Conservation (phyloP, 495 filamentous ascomycete species). For the Tuber calosporum region DNA sequence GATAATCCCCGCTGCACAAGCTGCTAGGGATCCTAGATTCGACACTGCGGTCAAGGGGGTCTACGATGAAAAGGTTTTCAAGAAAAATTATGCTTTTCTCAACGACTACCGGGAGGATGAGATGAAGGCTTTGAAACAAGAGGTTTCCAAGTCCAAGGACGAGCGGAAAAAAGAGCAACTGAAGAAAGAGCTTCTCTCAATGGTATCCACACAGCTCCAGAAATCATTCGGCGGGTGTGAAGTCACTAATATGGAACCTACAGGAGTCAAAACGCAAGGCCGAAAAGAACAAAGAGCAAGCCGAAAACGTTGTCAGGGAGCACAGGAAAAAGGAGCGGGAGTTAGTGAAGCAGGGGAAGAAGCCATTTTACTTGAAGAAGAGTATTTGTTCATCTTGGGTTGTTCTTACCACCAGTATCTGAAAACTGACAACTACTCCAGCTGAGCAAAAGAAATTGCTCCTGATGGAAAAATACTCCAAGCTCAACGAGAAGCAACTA, state of each 20-base stretch:
- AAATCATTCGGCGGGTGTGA: constrained; percentile 5
- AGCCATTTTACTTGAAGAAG: constrained; percentile 87
- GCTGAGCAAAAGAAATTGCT: constrained; percentile 79
- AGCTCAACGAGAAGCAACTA: constrained; percentile 72
- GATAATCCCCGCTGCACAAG: constrained; percentile 47
- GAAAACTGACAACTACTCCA: constrained; percentile 19
- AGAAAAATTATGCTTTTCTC: constrained; percentile 73
- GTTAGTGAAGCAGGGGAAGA: constrained; percentile 75
- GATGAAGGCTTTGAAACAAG: constrained; percentile 61
- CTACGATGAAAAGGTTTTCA: constrained; percentile 52
- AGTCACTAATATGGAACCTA: background rate
- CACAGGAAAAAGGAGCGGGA: constrained; percentile 79
- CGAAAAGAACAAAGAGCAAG: constrained; percentile 51
- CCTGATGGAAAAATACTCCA: constrained; percentile 66
- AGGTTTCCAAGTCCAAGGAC: constrained; percentile 61
- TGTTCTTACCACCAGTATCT: background rate
- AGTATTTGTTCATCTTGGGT: constrained; percentile 17
- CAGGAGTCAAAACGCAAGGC: background rate
- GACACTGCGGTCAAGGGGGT: constrained; percentile 51
- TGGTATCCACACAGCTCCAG: constrained; percentile 40
- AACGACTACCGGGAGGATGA: constrained; percentile 75
- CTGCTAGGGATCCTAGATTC: constrained; percentile 79
- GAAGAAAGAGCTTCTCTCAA: constrained; percentile 58
- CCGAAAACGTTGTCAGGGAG: constrained; percentile 57
- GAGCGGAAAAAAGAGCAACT: constrained; percentile 51